phyloP scores from a whole-genome alignment of 2,329 filamentous ascomycete species.

The Aspergillus unguis region DNA sequence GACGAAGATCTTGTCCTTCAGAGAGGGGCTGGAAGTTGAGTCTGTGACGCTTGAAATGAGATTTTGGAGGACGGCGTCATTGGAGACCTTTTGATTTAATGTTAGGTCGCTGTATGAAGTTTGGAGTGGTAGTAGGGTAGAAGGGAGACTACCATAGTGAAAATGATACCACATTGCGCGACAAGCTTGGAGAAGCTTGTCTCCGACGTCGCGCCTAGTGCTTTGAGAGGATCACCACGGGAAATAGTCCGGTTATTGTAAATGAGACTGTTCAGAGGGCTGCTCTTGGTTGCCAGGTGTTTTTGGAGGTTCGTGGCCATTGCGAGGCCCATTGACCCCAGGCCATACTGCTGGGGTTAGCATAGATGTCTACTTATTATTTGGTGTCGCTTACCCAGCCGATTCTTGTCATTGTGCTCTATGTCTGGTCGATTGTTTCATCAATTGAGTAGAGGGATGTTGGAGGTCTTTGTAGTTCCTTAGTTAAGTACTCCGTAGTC shows the following conservation, averaged over 20 bases:
- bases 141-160: conserved; percentile 33
- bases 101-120: background rate
- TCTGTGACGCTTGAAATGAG: conserved; percentile 27
- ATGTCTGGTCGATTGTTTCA: background rate
- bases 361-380: background rate
- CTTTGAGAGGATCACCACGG: conserved; percentile 36
- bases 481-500: background rate
- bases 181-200: conserved; percentile 34
- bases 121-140: background rate
- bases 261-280: conserved; percentile 26
- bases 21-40: conserved; percentile 34
- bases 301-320: conserved; percentile 45
- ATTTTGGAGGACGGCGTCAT: conserved; percentile 39
- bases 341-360: conserved; percentile 33
- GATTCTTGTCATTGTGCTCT: conserved; percentile 29
- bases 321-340: conserved; percentile 46
- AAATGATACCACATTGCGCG: conserved; percentile 38
- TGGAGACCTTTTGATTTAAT: conserved; percentile 32
- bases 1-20: conserved; percentile 71
- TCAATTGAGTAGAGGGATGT: background rate
- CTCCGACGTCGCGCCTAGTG: conserved; percentile 34
- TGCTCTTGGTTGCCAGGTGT: conserved; percentile 34
- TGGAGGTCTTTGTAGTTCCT: background rate
- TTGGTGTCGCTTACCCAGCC: conserved; percentile 30
- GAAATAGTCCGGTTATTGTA: conserved; percentile 44